Percentiles rank a stretch among this genome's conserved stretches.
Conservation (phyloP, 306 rosid species). For the Sophora flavescens region DNA sequence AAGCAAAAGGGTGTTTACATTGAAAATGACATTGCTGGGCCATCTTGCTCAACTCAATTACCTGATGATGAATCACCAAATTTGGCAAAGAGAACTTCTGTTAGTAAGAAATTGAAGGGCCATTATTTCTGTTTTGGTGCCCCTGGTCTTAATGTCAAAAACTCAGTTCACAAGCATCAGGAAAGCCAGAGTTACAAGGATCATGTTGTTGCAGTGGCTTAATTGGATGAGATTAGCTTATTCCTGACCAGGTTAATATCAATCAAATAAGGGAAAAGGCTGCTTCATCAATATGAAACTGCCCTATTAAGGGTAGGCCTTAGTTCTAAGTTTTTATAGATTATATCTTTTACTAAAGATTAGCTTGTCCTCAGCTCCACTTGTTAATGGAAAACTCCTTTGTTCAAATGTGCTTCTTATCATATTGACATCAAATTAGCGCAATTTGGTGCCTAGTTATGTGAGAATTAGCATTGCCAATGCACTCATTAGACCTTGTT, state of each 20-base stretch:
- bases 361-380: slow-evolving; percentile 34
- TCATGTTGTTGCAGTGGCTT: slow-evolving; percentile 71
- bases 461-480: slow-evolving; percentile 21
- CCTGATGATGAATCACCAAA: slow-evolving; percentile 56
- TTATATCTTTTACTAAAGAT: slow-evolving; percentile 33
- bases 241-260: slow-evolving; percentile 42
- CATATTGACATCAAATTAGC: slow-evolving; percentile 13
- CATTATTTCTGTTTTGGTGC: slow-evolving; percentile 90
- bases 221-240: slow-evolving; percentile 41
- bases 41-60: slow-evolving; percentile 65
- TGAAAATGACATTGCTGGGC: slow-evolving; percentile 71
- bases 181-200: slow-evolving; percentile 62
- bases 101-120: slow-evolving; percentile 62
- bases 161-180: slow-evolving; percentile 58
- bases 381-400: slow-evolving; percentile 27
- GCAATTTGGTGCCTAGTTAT: slow-evolving; percentile 23
- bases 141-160: slow-evolving; percentile 64
- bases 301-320: not conserved
- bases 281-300: slow-evolving; percentile 37
- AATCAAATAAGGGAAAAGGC: slow-evolving; percentile 23
- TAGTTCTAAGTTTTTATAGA: slow-evolving; percentile 40
- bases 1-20: slow-evolving; percentile 74
- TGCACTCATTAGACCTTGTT: slow-evolving; percentile 4
- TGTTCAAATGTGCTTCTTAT: slow-evolving; percentile 41
- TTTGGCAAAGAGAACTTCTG: slow-evolving; percentile 50